A percentile compares a stretch with the other conserved stretches of the same genome.
Conservation (phyloP, 2,329 filamentous ascomycete species). For the Trichoderma atrobrunneum region DNA sequence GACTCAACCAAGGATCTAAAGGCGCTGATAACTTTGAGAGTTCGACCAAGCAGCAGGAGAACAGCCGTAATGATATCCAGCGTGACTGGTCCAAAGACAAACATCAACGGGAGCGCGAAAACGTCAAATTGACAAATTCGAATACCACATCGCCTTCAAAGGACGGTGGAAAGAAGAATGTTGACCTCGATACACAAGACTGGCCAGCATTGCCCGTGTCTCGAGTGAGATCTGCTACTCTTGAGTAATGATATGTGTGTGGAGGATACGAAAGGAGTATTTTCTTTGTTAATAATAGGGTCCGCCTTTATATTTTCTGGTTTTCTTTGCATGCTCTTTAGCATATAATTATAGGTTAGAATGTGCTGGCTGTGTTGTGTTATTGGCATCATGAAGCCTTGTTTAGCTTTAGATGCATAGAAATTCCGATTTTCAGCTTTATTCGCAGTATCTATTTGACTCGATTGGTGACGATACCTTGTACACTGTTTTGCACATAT, state of each 20-base stretch:
- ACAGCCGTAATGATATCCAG: background rate
- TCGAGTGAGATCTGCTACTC: constrained; percentile 25
- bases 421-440: background rate
- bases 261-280: background rate
- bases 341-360: background rate
- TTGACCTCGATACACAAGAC: constrained; percentile 22
- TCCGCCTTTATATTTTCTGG: background rate
- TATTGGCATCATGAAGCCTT: background rate
- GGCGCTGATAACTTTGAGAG: background rate
- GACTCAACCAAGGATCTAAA: background rate
- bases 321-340: background rate
- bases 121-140: background rate
- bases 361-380: background rate
- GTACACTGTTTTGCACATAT: background rate
- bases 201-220: constrained; percentile 29
- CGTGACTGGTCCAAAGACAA: background rate
- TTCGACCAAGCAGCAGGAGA: background rate
- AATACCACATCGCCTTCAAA: background rate
- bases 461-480: background rate
- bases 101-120: background rate
- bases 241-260: constrained; percentile 2
- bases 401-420: background rate
- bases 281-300: background rate
- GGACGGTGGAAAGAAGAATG: background rate
- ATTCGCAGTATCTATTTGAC: background rate